These are phyloP conservation scores for Mrakia hoshinonis DNA, from an alignment of 768 basidiomycete genomes.

Conservation along the genomic window DNA sequence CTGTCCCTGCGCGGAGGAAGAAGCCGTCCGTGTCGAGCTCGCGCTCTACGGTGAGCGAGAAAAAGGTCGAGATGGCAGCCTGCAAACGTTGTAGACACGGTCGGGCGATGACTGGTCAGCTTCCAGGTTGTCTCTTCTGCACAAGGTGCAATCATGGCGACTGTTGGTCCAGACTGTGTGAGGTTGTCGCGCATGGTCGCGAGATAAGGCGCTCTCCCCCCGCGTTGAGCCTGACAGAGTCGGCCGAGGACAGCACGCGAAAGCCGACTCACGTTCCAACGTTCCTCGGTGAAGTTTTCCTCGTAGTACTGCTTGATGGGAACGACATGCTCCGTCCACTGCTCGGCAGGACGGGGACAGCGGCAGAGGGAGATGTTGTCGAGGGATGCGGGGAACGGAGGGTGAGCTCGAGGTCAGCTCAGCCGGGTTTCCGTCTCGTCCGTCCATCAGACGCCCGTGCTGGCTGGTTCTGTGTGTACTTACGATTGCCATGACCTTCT, in stretches of 20 bases:
- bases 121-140: background rate
- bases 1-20: background rate
- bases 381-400: background rate
- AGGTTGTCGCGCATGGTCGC: too few relatives aligned
- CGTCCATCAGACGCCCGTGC: background rate
- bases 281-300: background rate
- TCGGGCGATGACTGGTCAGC: too few relatives aligned
- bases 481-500: constrained; percentile 9
- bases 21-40: background rate
- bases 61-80: background rate
- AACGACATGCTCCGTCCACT: background rate
- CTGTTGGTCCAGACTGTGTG: too few relatives aligned
- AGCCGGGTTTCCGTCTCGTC: background rate
- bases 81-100: background rate
- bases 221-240: background rate
- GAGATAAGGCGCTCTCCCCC: too few relatives aligned
- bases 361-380: background rate
- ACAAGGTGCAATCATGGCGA: too few relatives aligned
- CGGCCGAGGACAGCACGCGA: background rate
- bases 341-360: background rate
- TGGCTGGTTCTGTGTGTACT: background rate
- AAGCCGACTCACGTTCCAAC: background rate
- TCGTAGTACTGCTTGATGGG: constrained; percentile 14
- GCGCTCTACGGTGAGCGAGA: background rate
- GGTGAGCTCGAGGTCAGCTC: background rate